Evolutionary conservation across 75 land plant species (phyloP).

Genomic region (Cupressus sempervirens): DNA sequence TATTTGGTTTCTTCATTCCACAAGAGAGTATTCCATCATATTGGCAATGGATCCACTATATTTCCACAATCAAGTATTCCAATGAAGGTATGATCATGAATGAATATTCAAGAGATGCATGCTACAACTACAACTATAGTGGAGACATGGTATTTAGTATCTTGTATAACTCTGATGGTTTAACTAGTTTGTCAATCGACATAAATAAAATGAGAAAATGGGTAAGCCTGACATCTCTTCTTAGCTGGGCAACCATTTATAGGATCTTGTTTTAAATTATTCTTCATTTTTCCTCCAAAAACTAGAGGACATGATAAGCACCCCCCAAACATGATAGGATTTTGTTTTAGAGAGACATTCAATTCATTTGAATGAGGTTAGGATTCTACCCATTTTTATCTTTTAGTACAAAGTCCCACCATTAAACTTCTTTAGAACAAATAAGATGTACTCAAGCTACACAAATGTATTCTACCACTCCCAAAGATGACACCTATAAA

Average conservation of each 20-base stretch:
- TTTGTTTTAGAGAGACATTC: too few relatives aligned
- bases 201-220: conserved; percentile 19
- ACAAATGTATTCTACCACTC: too few relatives aligned
- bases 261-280: conserved; percentile 58
- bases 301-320: conserved; percentile 39
- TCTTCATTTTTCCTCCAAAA: conserved; percentile 57
- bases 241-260: conserved; percentile 60
- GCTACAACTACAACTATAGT: too few relatives aligned
- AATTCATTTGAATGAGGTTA: too few relatives aligned
- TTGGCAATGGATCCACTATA: too few relatives aligned
- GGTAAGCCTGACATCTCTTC: conserved; percentile 32
- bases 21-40: too few relatives aligned
- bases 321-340: conserved; percentile 8
- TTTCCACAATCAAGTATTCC: conserved; percentile 23
- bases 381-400: too few relatives aligned
- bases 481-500: too few relatives aligned
- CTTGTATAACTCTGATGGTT: conserved; percentile 6
- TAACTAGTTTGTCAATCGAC: conserved; percentile 6
- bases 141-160: neutral
- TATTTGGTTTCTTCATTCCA: too few relatives aligned
- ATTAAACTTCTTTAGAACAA: too few relatives aligned
- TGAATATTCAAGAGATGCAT: conserved; percentile 11
- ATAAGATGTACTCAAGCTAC: too few relatives aligned
- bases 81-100: conserved; percentile 17
- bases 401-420: too few relatives aligned